Evolutionary conservation across 2,329 filamentous ascomycete species (phyloP), one percentile per base, ranked within the genome.

Genomic region (Fusarium sp.): DNA sequence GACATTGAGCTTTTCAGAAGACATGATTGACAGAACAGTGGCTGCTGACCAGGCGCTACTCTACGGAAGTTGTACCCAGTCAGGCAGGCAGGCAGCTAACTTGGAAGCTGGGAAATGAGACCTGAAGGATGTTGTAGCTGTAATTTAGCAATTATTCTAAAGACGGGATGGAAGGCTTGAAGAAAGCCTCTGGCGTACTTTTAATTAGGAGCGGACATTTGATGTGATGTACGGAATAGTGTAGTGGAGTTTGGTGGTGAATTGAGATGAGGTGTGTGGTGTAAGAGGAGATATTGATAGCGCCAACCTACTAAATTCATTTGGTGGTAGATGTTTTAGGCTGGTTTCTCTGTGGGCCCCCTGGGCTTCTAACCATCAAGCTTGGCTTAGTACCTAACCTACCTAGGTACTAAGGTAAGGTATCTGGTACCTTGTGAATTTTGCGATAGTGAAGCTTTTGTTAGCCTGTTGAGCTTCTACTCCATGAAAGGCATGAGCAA

Each of bases 1-100:
- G 72, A 98, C 95, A 75, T 95, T 92, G 72, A 92, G 84, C 70
- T 83, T 81, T 70, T 85, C 83, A 65, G 80, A 74, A 61, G 83
- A 76, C 85, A 86, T 87, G 75, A 51, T 72, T 61, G 45, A 50
- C 54, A 28, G 24, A 36, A 54, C 35, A 35, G 48, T 30, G 44
- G 31, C 44, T 39, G 59, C 58, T 61, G 63, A 36, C 41, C 39
- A 60, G 47, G 44, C 51, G 44, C 38, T 50, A n/a, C 31, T 48
- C 26, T 51, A 55, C 44, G 33, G 48, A 28, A 38, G 38, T 41
- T 44, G 30, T 50, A 28, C 56, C 59, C 41, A 59, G 47, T 54
- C 36, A 56, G 56, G 30, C 51, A 64, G 48, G 60, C 56, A 65
- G 50, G 61, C 56, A 62, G 54, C 38, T 42, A 30, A 47, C 26